These are phyloP conservation scores for Polygonum aviculare DNA, from an alignment of 148 eudicot genomes.

Conservation along the genomic window DNA sequence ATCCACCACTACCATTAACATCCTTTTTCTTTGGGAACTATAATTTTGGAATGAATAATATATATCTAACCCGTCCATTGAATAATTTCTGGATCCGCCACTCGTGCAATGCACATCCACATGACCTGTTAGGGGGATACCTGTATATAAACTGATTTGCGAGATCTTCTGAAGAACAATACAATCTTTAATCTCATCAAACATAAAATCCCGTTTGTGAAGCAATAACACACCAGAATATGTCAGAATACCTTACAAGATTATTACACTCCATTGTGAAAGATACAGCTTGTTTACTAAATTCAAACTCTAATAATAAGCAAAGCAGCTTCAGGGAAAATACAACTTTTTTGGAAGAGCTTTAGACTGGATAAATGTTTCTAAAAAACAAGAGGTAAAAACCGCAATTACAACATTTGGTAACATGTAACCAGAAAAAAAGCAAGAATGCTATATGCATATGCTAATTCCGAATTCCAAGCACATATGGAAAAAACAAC, in stretches of 20 bases:
- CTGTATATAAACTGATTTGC: neutral
- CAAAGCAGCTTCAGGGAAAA: neutral
- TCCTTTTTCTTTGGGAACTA: no score
- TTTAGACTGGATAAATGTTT: neutral
- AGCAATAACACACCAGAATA: neutral
- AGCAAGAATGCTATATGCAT: neutral
- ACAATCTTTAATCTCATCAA: neutral
- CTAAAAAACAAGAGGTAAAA: neutral
- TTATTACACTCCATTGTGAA: neutral
- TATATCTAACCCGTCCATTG: no score
- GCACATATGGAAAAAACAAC: neutral
- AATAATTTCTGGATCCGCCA: no score
- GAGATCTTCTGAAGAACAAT: no score
- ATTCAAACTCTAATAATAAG: neutral
- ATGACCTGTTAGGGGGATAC: neutral
- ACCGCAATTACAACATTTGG: neutral
- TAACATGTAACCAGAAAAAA: neutral
- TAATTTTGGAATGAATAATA: no score
- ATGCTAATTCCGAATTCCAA: neutral
- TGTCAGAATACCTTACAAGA: neutral
- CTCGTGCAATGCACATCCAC: neutral
- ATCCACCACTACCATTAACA: no score
- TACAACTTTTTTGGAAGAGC: neutral
- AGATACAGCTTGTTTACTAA: neutral
- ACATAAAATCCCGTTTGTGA: neutral